phyloP scores from a whole-genome alignment of 2,329 filamentous ascomycete genomes.

The Talaromyces sp. region DNA sequence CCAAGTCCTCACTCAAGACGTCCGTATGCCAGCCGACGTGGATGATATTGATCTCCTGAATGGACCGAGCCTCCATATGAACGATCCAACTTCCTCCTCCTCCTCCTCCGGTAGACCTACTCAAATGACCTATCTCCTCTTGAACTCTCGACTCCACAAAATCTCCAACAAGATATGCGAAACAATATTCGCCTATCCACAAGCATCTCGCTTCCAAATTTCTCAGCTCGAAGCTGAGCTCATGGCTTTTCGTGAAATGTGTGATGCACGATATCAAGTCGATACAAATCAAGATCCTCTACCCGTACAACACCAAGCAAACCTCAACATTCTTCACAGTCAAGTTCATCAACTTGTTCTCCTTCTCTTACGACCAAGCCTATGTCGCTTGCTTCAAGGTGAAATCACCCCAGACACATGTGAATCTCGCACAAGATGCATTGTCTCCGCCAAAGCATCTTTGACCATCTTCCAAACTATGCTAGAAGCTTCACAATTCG shows the following conservation, averaged over 20 bases:
- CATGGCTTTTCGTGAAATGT: conserved; percentile 32
- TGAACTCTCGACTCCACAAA: conserved; percentile 41
- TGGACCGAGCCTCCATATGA: conserved; percentile 13
- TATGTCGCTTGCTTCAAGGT: conserved; percentile 37
- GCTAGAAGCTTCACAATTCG: conserved; percentile 33
- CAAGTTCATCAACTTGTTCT: conserved; percentile 43
- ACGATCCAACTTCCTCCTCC: conserved; percentile 18
- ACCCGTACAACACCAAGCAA: conserved; percentile 39
- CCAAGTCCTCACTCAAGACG: conserved; percentile 29
- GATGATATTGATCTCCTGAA: conserved; percentile 40
- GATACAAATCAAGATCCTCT: conserved; percentile 29
- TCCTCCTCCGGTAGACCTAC: conserved; percentile 33
- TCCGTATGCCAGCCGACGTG: conserved; percentile 39
- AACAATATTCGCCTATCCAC: conserved; percentile 33
- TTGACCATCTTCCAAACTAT: conserved; percentile 38
- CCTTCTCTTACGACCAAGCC: conserved; percentile 39
- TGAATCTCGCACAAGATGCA: conserved; percentile 34
- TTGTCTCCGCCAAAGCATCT: conserved; percentile 36
- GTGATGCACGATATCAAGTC: conserved; percentile 33
- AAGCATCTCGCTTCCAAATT: conserved; percentile 23
- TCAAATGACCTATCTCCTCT: conserved; percentile 47
- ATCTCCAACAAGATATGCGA: conserved; percentile 42
- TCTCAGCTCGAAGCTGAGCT: conserved; percentile 35
- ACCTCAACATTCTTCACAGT: conserved; percentile 45
- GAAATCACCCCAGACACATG: conserved; percentile 34